Evolutionary conservation across 768 basidiomycete genomes (phyloP).

Genomic region (Tricholoma sp.): DNA sequence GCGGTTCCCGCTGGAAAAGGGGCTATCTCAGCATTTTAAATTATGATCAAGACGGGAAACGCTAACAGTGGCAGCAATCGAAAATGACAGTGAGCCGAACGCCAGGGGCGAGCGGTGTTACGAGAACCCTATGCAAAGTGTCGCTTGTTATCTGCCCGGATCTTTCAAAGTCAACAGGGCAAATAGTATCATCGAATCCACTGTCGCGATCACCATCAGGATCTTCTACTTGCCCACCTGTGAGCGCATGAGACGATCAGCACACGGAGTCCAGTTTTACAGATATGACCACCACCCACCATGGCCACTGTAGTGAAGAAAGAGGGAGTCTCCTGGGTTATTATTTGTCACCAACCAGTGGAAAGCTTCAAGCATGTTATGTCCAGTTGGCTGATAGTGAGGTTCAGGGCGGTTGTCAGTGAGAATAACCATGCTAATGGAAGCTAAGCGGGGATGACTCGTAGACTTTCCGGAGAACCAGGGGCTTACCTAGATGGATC

Average conservation of each 20-base stretch:
- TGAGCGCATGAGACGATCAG: neutral
- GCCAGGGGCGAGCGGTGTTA: neutral
- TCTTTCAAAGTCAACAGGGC: neutral
- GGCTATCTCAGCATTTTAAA: neutral
- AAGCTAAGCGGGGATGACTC: neutral
- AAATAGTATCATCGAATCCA: neutral
- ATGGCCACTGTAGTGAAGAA: neutral
- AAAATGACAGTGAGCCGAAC: neutral
- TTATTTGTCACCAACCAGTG: neutral
- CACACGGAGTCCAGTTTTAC: neutral
- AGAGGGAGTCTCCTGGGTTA: neutral
- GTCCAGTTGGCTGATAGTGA: neutral
- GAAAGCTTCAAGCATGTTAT: neutral
- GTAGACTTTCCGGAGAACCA: neutral
- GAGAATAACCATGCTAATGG: neutral
- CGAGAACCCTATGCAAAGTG: neutral
- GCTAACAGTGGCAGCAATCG: neutral
- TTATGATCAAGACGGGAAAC: neutral
- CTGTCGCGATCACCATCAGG: neutral
- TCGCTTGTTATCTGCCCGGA: neutral
- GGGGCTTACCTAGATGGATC: neutral
- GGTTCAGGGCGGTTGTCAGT: neutral
- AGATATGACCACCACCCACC: neutral
- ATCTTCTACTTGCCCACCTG: neutral
- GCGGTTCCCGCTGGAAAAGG: neutral